Conservation (phyloP, 768 basidiomycete species). For the Boletellus sp. region DNA sequence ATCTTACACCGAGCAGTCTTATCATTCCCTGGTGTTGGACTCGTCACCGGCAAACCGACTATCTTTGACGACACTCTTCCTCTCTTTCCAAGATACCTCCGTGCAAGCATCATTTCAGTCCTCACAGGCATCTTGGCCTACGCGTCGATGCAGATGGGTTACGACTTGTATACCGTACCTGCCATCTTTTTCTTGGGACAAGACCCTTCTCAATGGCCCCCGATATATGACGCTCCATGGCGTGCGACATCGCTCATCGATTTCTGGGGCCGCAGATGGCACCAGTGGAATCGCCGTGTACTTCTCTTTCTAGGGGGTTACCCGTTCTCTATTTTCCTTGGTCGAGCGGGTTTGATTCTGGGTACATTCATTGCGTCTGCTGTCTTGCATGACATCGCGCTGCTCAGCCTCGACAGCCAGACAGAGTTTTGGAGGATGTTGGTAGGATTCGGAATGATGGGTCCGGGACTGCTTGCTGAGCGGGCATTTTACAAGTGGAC, state of each 20-base stretch:
- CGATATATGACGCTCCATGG: constrained; percentile 34
- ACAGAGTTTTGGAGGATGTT: constrained; percentile 39
- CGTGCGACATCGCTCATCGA: constrained; percentile 33
- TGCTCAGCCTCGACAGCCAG: constrained; percentile 49
- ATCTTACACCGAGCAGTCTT: constrained; percentile 45
- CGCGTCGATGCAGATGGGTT: constrained; percentile 37
- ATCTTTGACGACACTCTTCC: constrained; percentile 34
- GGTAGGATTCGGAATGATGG: constrained; percentile 55
- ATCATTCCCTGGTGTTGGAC: constrained; percentile 36
- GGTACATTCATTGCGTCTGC: constrained; percentile 59
- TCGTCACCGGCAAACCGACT: background rate
- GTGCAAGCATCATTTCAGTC: constrained; percentile 42
- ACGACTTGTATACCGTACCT: constrained; percentile 22
- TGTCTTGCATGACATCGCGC: constrained; percentile 48
- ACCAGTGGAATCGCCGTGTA: constrained; percentile 33
- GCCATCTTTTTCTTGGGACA: constrained; percentile 28
- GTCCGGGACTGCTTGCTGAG: constrained; percentile 48
- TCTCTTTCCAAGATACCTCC: constrained; percentile 23
- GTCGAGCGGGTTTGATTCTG: constrained; percentile 46
- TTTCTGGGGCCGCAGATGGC: constrained; percentile 41
- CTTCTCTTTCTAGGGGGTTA: constrained; percentile 31
- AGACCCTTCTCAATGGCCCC: constrained; percentile 32
- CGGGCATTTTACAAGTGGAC: constrained; percentile 20
- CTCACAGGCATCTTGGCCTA: constrained; percentile 45
- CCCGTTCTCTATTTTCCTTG: constrained; percentile 37